A percentile compares a stretch with the other conserved stretches of the same genome.
Conservation (phyloP, 208 protist genomes). For the Porcisia deanei region DNA sequence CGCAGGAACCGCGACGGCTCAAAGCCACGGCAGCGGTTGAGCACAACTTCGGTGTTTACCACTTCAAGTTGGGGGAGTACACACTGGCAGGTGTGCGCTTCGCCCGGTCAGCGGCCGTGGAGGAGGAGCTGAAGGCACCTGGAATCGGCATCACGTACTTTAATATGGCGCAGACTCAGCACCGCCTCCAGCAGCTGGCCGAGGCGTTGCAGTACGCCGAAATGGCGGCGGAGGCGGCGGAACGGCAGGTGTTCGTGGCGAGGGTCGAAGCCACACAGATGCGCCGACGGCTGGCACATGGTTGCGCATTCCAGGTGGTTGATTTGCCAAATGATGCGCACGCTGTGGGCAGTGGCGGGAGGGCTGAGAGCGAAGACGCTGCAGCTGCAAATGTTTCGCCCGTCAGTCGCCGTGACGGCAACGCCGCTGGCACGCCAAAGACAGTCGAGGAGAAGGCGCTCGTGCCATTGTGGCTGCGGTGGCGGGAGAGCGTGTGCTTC, state of each 20-base stretch:
- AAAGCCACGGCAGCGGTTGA: slow-evolving; percentile 44
- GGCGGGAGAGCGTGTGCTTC: slow-evolving; percentile 69
- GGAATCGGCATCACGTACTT: slow-evolving; percentile 83
- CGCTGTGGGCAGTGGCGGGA: not conserved
- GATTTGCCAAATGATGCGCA: slow-evolving; percentile 6
- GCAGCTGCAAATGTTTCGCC: not conserved
- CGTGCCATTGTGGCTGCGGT: slow-evolving; percentile 41
- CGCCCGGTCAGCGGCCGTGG: slow-evolving; percentile 43
- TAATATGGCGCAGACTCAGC: slow-evolving; percentile 72
- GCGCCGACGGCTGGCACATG: slow-evolving; percentile 23
- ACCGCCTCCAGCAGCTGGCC: slow-evolving; percentile 32
- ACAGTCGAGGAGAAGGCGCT: slow-evolving; percentile 15
- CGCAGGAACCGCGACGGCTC: slow-evolving; percentile 43
- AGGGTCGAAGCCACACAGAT: slow-evolving; percentile 29
- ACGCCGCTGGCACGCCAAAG: not conserved
- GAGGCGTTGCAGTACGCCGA: slow-evolving; percentile 42
- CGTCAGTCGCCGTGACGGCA: not conserved
- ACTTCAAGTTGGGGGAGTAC: slow-evolving; percentile 81
- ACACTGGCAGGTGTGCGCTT: slow-evolving; percentile 54
- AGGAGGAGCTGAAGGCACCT: slow-evolving; percentile 51
- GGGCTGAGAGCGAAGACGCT: not conserved
- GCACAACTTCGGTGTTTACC: slow-evolving; percentile 88
- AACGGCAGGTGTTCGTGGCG: slow-evolving; percentile 44
- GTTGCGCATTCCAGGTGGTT: slow-evolving; percentile 5
- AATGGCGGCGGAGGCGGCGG: slow-evolving; percentile 58